Base-by-base conservation (phyloP, 768 basidiomycete genomes). In the Megacollybia marginata region DNA sequence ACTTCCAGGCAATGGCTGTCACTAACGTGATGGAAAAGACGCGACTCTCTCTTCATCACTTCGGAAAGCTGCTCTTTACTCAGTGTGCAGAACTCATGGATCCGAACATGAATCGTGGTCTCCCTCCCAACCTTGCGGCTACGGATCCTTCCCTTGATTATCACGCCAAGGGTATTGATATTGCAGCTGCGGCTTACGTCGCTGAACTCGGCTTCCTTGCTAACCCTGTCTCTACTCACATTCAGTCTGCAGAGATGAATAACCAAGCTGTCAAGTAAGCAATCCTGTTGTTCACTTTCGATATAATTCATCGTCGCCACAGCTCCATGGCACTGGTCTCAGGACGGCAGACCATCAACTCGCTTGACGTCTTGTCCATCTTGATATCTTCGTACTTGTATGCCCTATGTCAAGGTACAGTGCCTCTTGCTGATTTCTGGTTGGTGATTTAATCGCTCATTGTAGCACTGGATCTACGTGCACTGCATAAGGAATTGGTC, bases 181-280 rank as follows among this genome's bases (percentile, higher is more conserved):
- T 93, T 52, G 86, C 83, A 40, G 75, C 79, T 5, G 89, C 91
- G 9, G 83, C 91, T 0, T 92, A 93, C 61, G 77, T 83, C 2
- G 73, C 83, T 43, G 91, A 93, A 65, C 77, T 93, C 32, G 90
- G 89, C 28, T 83, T 77, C 59, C 75, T 92, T 20, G 90, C 86
- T 16, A 88, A 80, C 68, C 89, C 91, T 0, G 89, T 92, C 10
- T 85, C 85, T 2, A 88, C 88, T 0, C 84, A 87, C 56, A 80
- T 90, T 45, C 88, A 92, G 58, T 85, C 84, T 2, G 90, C 90
- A 1, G 90, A 93, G 67, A 89, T 92, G 86, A 88, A 91, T 61
- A 93, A 93, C 57, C 91, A 93, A 64, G 86, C 91, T 42, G 79
- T 93, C 65, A 93, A 93, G 87, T 89, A 54, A 52, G 85, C 70